Evolutionary conservation across 345 rosid species (phyloP), one percentile per base, ranked within the genome.

Genomic region (Lepidium africanum): DNA sequence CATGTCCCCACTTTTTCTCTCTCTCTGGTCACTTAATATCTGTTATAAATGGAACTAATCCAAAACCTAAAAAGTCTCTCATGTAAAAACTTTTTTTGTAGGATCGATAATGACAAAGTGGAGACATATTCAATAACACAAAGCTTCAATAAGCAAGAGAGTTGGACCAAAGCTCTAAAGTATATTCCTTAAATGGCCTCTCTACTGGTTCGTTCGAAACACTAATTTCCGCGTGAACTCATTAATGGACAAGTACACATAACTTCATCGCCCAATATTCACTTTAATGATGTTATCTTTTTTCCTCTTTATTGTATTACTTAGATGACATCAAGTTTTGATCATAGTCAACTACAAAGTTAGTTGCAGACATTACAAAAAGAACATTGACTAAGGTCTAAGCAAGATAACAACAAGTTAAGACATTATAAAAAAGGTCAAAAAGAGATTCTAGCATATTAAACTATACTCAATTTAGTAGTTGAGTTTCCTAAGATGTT

Each of bases 121-220:
- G 95, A 86, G 72, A 82, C 74, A 69, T 85, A 87, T 76, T 87
- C 96, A 2, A 94, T 94, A 52, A 89, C 96, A 0, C 96, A 87
- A 67, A 94, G 97, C 85, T 91, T 89, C 84, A 91, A 87, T 50
- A 94, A 94, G 81, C 91, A 81, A 72, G 99, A 91, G 82, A 89
- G 87, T 62, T 94, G 99, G 99, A 93, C 99, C 40, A 94, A 89
- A 80, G 97, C 99, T 49, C 82, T 91, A 5, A 91, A 94, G 76
- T 91, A 94, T 71, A 94, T 96, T 12, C 89, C 75, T 94, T 74
- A 94, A 94, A 73, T 87, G 97, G 97, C 91, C 96, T 57, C 96
- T 94, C 37, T 85, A 78, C 71, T 94, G 97, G 99, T 94, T 94
- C 60, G 78, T 86, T 57, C 95, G 97, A 27, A 91, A 83, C 72